Percentiles rank a stretch among this genome's conserved stretches.
Evolutionary conservation across 2,329 filamentous ascomycete genomes (phyloP).

Genomic region (Cryphonectria carpinicola): DNA sequence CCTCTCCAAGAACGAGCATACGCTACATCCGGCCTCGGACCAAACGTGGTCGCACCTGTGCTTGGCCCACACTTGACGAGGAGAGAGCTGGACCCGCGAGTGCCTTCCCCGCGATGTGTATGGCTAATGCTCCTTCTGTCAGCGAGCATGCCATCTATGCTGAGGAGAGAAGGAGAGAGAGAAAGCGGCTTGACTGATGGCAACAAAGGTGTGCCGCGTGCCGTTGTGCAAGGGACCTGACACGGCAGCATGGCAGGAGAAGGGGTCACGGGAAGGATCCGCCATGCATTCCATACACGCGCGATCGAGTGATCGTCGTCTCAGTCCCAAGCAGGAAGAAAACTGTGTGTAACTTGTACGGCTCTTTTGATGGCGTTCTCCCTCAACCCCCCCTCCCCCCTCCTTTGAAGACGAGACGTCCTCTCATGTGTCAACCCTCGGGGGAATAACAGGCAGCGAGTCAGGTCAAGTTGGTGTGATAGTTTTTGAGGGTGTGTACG

Average conservation of each 20-base stretch:
- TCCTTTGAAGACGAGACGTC: background rate
- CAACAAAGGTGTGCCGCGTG: background rate
- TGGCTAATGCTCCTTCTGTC: slow-evolving; percentile 18
- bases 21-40: too few species aligned
- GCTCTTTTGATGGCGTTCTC: background rate
- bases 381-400: background rate
- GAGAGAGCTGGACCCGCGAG: background rate
- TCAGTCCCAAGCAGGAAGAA: background rate
- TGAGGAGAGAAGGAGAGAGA: background rate
- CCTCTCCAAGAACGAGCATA: background rate
- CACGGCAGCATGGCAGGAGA: background rate
- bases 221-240: background rate
- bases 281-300: background rate
- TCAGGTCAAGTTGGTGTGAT: background rate
- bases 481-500: background rate
- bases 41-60: background rate
- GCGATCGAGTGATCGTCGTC: background rate
- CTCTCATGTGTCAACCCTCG: background rate
- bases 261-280: slow-evolving; percentile 9
- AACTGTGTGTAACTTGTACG: background rate
- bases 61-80: background rate
- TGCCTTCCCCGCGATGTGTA: background rate
- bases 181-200: background rate
- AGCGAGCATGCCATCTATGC: slow-evolving; percentile 8
- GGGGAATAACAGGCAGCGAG: background rate